Evolutionary conservation across 192 early-diverging fungal genomes (phyloP), one percentile per base, ranked within the genome.

Genomic region (Coemansia reversa): DNA sequence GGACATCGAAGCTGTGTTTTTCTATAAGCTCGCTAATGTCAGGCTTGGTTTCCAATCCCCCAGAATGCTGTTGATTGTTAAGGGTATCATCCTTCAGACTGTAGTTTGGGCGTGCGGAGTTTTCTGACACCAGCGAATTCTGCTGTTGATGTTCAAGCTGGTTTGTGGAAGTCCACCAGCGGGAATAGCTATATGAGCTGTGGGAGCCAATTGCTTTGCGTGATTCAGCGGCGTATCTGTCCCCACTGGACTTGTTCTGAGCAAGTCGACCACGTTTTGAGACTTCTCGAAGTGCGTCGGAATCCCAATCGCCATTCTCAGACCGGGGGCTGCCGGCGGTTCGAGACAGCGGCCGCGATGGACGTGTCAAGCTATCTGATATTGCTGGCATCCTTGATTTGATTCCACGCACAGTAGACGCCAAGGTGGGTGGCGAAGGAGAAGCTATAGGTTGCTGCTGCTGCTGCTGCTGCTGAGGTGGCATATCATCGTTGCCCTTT

Each of bases 141-240:
- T 4, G 52, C 14, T 7, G 52, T 45, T 45, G 39, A 18, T 52
- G 18, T 18, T 32, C 56, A 14, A 20, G 48, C 27, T 56, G 65
- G 35, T 35, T 55, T 27, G 16, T 6, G 14, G 24, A 45, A 45
- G 39, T 45, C 39, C 8, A 45, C 14, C 39, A 12, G 16, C 39
- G 39, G 14, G 9, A 33, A 61, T 49, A 50, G 60, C 33, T 51
- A 19, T 35, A 55, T 22, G 45, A 35, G 23, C 35, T 51, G 25
- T 32, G 35, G 7, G 47, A 52, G 23, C 64, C 77, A 0, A 79
- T 70, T 12, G 77, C 77, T 50, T 65, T 64, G 52, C 69, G 77
- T 25, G 68, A 57, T 62, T 79, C 70, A 7, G 55, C 47, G 9
- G 63, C 63, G 33, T 79, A 79, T 39, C 64, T 54, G 61, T 79